Base-by-base conservation (phyloP, 371 early-diverging fungal genomes). In the Smittium culicis region DNA sequence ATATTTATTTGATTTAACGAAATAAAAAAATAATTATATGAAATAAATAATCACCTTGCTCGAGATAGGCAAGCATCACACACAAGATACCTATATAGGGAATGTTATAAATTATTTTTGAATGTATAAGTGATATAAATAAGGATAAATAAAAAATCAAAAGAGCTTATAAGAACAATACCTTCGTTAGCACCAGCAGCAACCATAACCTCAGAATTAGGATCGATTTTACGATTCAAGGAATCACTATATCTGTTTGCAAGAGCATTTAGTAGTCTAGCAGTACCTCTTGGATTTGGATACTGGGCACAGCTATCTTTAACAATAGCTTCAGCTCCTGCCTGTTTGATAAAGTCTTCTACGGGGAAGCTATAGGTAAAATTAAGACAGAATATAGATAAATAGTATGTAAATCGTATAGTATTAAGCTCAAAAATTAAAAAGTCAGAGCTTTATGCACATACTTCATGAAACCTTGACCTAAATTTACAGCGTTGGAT, bases 151-250 rank as follows among this genome's bases (percentile, higher is more conserved):
- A n/a, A n/a, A n/a, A n/a, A n/a, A n/a, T n/a, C n/a, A n/a, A n/a
- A n/a, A n/a, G n/a, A n/a, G n/a, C n/a, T n/a, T n/a, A n/a, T 32
- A 16, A 59, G 28, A 59, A 11, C 33, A 32, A 60, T 75, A 84
- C 89, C 94, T 83, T 94, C 94, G 68, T 92, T 92, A 2, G 93
- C 97, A 56, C 97, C 97, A 24, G 92, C 91, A 54, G 94, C 89
- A 2, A 91, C 88, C 34, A 94, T 73, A 70, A 96, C 85, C 72
- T 96, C 89, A 1, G 83, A 81, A 61, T 89, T 83, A 0, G 91
- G 86, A 73, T 94, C 83, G 32, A 94, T 77, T 24, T 84, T 77
- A 27, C 85, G 77, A 14, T 76, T 76, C 56, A 94, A 83, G 66
- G 86, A 78, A 27, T 83, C 79, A 17, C 81, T 71, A 75, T 92